Evolutionary conservation across 2,329 filamentous ascomycete species (phyloP).

Genomic region (Cercospora sojina): DNA sequence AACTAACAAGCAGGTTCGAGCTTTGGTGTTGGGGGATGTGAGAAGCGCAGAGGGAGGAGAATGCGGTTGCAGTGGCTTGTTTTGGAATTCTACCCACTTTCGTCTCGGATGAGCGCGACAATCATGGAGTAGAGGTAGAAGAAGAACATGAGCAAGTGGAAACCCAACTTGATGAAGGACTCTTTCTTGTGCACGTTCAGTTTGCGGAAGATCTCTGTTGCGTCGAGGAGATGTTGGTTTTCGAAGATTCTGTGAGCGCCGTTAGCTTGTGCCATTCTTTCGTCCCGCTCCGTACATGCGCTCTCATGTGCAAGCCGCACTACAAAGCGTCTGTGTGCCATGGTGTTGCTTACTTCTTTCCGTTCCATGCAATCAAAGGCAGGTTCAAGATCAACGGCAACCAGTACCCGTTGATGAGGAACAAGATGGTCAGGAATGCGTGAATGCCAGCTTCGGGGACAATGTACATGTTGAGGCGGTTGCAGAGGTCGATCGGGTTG

Average conservation of each 20-base stretch:
- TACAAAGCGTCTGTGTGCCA: not conserved
- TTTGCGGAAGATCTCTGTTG: slow-evolving; percentile 99
- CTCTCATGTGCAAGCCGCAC: not conserved
- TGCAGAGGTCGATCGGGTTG: slow-evolving; percentile 99
- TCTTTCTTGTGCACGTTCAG: slow-evolving; percentile 99
- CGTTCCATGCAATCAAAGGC: slow-evolving; percentile 87
- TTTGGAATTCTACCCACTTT: slow-evolving; percentile 46
- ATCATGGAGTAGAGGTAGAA: slow-evolving; percentile 75
- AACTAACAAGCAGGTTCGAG: not conserved
- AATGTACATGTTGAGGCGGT: slow-evolving; percentile 99
- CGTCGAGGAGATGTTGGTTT: slow-evolving; percentile 94
- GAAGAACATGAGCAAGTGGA: slow-evolving; percentile 99
- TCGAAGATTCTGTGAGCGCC: slow-evolving; percentile 73
- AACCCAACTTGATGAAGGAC: slow-evolving; percentile 98
- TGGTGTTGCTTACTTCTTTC: slow-evolving; percentile 78
- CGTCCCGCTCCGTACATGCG: not conserved
- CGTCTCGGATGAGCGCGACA: slow-evolving; percentile 93
- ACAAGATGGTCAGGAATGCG: slow-evolving; percentile 90
- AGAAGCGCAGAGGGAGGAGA: not conserved
- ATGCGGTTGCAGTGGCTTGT: not conserved
- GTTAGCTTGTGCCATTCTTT: slow-evolving; percentile 36
- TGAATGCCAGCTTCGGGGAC: slow-evolving; percentile 97
- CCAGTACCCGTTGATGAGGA: slow-evolving; percentile 99
- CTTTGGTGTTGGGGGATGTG: not conserved
- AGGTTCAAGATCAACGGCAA: slow-evolving; percentile 86